These are phyloP conservation scores for Neurospora sp. DNA, from an alignment of 495 filamentous ascomycete species.

Conservation along the genomic window DNA sequence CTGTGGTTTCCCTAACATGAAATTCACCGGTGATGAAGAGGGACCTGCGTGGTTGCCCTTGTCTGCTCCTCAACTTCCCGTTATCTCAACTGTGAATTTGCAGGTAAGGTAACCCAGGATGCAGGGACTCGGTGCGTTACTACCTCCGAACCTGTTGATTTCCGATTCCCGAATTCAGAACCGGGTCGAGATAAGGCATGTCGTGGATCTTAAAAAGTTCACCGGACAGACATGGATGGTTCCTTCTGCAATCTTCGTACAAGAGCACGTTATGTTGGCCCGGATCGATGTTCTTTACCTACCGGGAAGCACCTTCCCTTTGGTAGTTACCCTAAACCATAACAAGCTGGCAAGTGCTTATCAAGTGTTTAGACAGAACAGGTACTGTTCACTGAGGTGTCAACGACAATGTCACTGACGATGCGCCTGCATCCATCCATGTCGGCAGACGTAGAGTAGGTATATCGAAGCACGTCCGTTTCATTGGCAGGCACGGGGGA, in stretches of 20 bases:
- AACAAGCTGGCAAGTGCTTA: neutral
- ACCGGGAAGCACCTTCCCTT: neutral
- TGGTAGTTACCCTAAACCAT: neutral
- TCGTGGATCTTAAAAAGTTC: neutral
- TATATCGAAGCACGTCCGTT: neutral
- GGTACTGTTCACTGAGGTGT: neutral
- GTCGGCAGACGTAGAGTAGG: neutral
- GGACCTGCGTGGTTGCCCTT: constrained; percentile 4
- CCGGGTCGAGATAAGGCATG: neutral
- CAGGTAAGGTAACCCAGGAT: constrained; percentile 5
- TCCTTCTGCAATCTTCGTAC: neutral
- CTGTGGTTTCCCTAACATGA: neutral
- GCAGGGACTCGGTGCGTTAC: neutral
- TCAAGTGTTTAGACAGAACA: neutral
- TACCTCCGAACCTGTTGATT: neutral
- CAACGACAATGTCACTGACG: neutral
- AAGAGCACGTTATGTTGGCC: neutral
- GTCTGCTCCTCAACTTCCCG: constrained; percentile 7
- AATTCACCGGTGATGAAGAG: neutral
- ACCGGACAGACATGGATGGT: neutral
- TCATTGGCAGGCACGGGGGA: neutral
- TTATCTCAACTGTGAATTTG: constrained; percentile 18
- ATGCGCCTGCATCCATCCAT: neutral
- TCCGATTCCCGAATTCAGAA: neutral
- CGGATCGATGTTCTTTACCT: neutral